Base-by-base conservation (phyloP, 2,329 filamentous ascomycete species). In the Fusarium pseudonygamai region DNA sequence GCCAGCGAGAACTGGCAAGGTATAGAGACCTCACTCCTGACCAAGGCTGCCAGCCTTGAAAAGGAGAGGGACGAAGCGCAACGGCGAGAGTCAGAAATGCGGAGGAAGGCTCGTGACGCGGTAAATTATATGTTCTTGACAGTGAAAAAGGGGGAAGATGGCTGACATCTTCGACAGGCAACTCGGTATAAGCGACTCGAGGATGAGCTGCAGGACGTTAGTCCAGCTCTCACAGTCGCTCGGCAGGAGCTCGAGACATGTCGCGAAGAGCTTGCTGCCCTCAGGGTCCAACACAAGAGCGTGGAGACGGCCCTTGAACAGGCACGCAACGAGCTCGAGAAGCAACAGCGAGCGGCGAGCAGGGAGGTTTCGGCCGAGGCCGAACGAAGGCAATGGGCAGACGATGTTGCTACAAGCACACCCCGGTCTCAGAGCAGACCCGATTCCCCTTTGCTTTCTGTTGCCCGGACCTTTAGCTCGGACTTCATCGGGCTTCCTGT, bases 1-100 rank as follows among this genome's bases (percentile, higher is more conserved):
- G 96, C 96, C 3, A 96, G 94, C 75, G 94, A 97, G 79, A 99
- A 99, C 77, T 99, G 97, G 96, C 95, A 98, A 79, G 94, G 95
- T 2, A 97, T 99, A 70, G 96, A 99, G 82, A 90, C 93, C 15
- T 97, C 93, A 6, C 84, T 99, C 37, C 88, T 96, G 57, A 90
- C 93, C 28, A 90, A 95, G 64, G 88, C 96, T 16, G 88, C 91
- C 8, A 92, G 86, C 56, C 85, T 98, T 15, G 96, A 99, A 81
- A 96, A 93, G 79, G 97, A 99, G 81, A 90, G 94, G 63, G 95
- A 98, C 78, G 96, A 99, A 78, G 90, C 93, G 14, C 87, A 91
- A 56, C 91, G 91, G 75, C 91, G 94, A 66, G 96, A 99, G 83
- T 92, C 90, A 10, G 96, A 98, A 43, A 90, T 97, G 83, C 89